Evolutionary conservation across 2,329 filamentous ascomycete species (phyloP), one percentile per base, ranked within the genome.

Genomic region (Trichoderma sp.): DNA sequence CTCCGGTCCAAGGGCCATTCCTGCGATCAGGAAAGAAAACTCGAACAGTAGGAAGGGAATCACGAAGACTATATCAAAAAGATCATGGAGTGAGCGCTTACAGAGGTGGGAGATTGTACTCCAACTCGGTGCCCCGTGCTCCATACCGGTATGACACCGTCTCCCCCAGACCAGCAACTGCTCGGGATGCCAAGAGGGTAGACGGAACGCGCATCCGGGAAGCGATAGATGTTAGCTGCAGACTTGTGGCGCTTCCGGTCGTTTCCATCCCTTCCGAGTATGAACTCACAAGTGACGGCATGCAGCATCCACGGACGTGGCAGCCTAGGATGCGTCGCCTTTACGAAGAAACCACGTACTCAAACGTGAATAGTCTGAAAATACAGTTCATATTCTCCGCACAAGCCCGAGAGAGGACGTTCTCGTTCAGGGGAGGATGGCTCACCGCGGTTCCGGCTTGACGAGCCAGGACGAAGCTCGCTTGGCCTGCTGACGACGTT

Each of bases 381-480:
- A 34, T 34, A 45, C 45, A 43, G 30, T 50, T 51, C 30, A 41
- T 60, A 52, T 24, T 34, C 39, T 45, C 48, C 39, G 28, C 54
- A 24, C 24, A 54, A 54, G 24, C 39, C 59, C 48, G n/a, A 62
- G 48, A 14, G 59, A 62, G 30, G n/a, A 62, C 59, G 19, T 34
- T 62, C 39, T 61, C 7, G 26, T 62, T 41, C 48, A 28, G 47
- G 48, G 48, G 34, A 60, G 5, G 24, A 43, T 44, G 30, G 39
- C 24, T 62, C 59, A 62, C 59, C 59, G 59, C 48, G 48, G 48
- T 62, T 62, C 54, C 21, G 59, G 48, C 59, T 52, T 54, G 59
- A 24, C 59, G 59, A 62, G 34, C 48, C n/a, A 34, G 50, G 59
- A 30, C 39, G 39, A 62, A 45, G 45, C 48, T 62, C 26, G 48